Evolutionary conservation across 2,329 filamentous ascomycete species (phyloP).

Genomic region (Emergomyces pasteurianus): DNA sequence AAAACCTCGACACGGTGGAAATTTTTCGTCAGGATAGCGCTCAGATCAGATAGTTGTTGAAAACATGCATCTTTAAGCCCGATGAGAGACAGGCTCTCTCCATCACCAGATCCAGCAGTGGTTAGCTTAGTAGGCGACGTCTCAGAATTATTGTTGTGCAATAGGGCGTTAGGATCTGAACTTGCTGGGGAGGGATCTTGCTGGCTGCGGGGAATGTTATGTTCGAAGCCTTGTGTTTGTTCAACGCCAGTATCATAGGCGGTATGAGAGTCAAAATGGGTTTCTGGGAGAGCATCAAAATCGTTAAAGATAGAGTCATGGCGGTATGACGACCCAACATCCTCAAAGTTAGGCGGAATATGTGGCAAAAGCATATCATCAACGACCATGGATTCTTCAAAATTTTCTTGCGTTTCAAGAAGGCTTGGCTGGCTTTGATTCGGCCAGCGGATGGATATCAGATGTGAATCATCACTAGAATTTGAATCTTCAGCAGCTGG

Average conservation of each 20-base stretch:
- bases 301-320: not conserved
- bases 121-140: not conserved
- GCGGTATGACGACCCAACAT: not conserved
- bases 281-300: not conserved
- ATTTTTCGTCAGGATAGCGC: not conserved
- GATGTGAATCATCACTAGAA: not conserved
- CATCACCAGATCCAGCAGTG: not conserved
- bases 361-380: not conserved
- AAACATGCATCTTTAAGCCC: not conserved
- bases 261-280: not conserved
- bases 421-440: not conserved
- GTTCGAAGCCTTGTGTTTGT: not conserved
- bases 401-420: not conserved
- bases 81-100: not conserved
- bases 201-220: not conserved
- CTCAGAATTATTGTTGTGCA: not conserved
- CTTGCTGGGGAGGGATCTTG: not conserved
- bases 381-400: not conserved
- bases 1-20: not conserved
- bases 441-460: not conserved
- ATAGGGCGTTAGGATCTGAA: not conserved
- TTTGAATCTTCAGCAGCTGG: not conserved
- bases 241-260: not conserved
- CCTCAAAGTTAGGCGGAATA: not conserved
- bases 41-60: not conserved